These are phyloP conservation scores for Clarkia xantiana DNA, from an alignment of 345 rosid genomes.

Conservation along the genomic window DNA sequence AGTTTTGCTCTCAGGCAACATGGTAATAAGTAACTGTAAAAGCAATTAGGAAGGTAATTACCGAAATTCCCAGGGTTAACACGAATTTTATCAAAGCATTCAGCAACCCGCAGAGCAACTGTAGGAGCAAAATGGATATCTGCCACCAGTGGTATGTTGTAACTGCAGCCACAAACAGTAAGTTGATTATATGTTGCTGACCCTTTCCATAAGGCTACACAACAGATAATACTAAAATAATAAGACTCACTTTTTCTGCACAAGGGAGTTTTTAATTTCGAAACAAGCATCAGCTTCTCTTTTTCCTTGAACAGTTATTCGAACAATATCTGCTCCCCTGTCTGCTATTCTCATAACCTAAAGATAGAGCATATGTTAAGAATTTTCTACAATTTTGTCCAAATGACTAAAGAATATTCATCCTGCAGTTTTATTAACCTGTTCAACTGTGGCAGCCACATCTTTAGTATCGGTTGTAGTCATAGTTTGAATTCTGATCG, in stretches of 20 bases:
- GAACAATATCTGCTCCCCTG: slow-evolving; percentile 80
- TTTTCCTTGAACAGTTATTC: slow-evolving; percentile 98
- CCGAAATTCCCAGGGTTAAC: slow-evolving; percentile 99
- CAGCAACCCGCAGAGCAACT: slow-evolving; percentile 78
- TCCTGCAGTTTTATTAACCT: slow-evolving; percentile 29
- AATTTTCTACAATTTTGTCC: too few relatives aligned
- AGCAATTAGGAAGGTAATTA: slow-evolving; percentile 11
- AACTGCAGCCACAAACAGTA: slow-evolving; percentile 38
- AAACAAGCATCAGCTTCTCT: slow-evolving; percentile 96
- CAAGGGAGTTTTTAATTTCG: slow-evolving; percentile 80
- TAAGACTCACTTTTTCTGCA: slow-evolving; percentile 69
- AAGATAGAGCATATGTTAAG: slow-evolving; percentile 4
- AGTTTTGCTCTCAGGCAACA: slow-evolving; percentile 5
- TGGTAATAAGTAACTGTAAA: slow-evolving; percentile 4
- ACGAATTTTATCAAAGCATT: slow-evolving; percentile 96
- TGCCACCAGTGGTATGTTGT: slow-evolving; percentile 90
- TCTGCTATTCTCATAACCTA: slow-evolving; percentile 96
- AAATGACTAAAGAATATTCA: too few relatives aligned
- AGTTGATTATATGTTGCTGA: background rate
- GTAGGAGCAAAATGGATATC: slow-evolving; percentile 97
- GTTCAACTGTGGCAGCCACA: slow-evolving; percentile 75
- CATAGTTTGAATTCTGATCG: slow-evolving; percentile 91
- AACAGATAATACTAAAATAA: background rate
- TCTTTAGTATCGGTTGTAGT: slow-evolving; percentile 86
- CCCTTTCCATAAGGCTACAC: background rate